Evolutionary conservation across 2,329 filamentous ascomycete species (phyloP), one percentile per base, ranked within the genome.

Genomic region (Penicillium sumatraense): DNA sequence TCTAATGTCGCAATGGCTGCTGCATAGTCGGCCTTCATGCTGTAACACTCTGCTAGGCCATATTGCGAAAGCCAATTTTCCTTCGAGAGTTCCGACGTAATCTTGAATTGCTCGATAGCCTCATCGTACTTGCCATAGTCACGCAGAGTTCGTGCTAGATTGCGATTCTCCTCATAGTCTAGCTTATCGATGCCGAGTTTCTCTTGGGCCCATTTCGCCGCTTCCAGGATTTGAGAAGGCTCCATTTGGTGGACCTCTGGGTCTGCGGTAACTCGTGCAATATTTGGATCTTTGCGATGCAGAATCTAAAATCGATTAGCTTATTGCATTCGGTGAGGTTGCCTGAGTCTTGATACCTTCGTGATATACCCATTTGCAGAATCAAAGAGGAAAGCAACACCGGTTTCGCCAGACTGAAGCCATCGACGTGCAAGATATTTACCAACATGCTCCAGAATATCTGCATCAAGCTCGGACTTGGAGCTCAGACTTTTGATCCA

Each of bases 401-500:
- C 23, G 1, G 10, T 14, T 11, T n/a, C 40, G 5, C 40, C 40
- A 3, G 31, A 23, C 20, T 58, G 56, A 13, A 67, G 50, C 65
- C 65, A 68, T 24, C 49, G 49, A n/a, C 53, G 58, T 6, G 63
- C 62, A 35, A 65, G 38, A 18, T 56, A 33, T 26, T 45, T 62
- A 16, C 51, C 58, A 13, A 61, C 42, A 21, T 61, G 64, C 42
- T 58, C 60, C 7, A 68, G 49, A 41, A 68, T 53, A 57, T 68
- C 66, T 51, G 65, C 66, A 49, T 65, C 63, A 16, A 57, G 60
- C 4, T 61, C 57, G 2, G 59, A 62, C 44, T 63, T 66, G 4
- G 64, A 67, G 20, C 59, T 68, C 40, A 68, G 52, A 24, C 59
- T 64, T 44, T 65, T 67, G 10, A 68, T 58, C 64, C 64, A 68